A percentile compares a stretch with the other conserved stretches of the same genome.
phyloP scores from a whole-genome alignment of 495 filamentous ascomycete species.

The Amorphotheca resinae region DNA sequence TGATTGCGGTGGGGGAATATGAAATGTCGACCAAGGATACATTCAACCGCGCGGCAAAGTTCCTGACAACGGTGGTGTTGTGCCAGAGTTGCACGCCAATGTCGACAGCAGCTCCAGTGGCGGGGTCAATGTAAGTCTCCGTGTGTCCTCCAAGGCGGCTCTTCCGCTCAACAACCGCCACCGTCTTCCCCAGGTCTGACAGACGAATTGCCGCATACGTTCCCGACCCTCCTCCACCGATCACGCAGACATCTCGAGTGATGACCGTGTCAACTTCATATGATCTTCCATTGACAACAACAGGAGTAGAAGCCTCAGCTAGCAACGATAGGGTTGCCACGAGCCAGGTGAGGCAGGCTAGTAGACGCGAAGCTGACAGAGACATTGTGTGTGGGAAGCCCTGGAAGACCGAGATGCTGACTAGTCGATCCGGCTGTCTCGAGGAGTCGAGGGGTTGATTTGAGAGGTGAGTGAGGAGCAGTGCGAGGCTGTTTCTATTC shows the following conservation, averaged over 20 bases:
- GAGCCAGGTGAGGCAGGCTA: background rate
- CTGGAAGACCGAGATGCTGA: too few relatives aligned
- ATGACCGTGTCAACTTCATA: slow-evolving; percentile 1
- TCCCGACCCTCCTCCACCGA: slow-evolving; percentile 37
- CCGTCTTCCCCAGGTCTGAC: slow-evolving; percentile 24
- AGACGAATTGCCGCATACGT: slow-evolving; percentile 33
- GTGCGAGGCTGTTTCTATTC: background rate
- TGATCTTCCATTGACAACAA: slow-evolving; percentile 1
- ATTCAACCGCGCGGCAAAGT: slow-evolving; percentile 20
- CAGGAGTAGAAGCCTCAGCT: background rate
- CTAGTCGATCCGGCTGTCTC: too few relatives aligned
- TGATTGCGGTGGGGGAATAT: background rate
- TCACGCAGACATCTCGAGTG: slow-evolving; percentile 30
- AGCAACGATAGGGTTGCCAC: background rate
- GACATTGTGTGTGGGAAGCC: too few relatives aligned
- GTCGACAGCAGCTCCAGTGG: slow-evolving; percentile 4
- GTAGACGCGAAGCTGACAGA: background rate
- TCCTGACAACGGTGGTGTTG: background rate
- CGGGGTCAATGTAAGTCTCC: slow-evolving; percentile 22
- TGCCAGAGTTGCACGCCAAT: slow-evolving; percentile 1
- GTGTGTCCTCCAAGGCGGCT: slow-evolving; percentile 33
- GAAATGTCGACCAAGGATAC: slow-evolving; percentile 12
- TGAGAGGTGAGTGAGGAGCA: too few relatives aligned
- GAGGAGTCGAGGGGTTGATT: too few relatives aligned
- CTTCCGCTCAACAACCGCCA: slow-evolving; percentile 34